phyloP scores from a whole-genome alignment of 2,329 filamentous ascomycete genomes.

The Aspergillus eucalypticola region DNA sequence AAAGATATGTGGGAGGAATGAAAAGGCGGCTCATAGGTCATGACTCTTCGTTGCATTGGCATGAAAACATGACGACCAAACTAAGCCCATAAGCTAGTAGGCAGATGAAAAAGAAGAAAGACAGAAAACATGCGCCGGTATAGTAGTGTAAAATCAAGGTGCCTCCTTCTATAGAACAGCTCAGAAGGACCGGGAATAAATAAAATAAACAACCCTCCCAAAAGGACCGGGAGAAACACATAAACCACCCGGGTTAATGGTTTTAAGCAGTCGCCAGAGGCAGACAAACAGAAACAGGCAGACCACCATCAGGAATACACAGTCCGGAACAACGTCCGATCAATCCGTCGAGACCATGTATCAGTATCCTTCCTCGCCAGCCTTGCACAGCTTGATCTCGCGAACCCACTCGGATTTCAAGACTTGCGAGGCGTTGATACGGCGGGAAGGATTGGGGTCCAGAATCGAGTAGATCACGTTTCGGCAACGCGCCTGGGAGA shows the following conservation, averaged over 20 bases:
- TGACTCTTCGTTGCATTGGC: conserved; percentile 43
- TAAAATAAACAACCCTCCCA: conserved; percentile 6
- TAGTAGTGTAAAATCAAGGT: conserved; percentile 19
- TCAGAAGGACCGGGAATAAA: conserved; percentile 15
- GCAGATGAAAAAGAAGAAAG: conserved; percentile 15
- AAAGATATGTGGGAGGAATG: neutral
- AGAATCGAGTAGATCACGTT: conserved; percentile 99
- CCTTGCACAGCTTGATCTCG: conserved; percentile 95
- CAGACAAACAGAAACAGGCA: conserved; percentile 11
- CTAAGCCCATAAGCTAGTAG: conserved; percentile 27
- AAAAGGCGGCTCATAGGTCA: conserved; percentile 29
- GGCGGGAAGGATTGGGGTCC: conserved; percentile 87
- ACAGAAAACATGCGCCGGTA: conserved; percentile 28
- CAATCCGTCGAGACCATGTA: conserved; percentile 20
- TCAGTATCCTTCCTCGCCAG: conserved; percentile 89
- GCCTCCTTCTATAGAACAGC: conserved; percentile 26
- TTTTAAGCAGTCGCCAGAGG: conserved; percentile 14
- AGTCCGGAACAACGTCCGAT: conserved; percentile 16
- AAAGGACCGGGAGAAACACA: conserved; percentile 21
- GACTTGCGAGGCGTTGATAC: conserved; percentile 93
- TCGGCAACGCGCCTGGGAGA: conserved; percentile 79
- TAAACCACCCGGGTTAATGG: conserved; percentile 23
- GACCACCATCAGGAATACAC: conserved; percentile 13
- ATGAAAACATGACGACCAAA: conserved; percentile 35
- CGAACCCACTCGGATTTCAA: conserved; percentile 98